Evolutionary conservation across 345 rosid species (phyloP).

Genomic region (Turnera subulata): DNA sequence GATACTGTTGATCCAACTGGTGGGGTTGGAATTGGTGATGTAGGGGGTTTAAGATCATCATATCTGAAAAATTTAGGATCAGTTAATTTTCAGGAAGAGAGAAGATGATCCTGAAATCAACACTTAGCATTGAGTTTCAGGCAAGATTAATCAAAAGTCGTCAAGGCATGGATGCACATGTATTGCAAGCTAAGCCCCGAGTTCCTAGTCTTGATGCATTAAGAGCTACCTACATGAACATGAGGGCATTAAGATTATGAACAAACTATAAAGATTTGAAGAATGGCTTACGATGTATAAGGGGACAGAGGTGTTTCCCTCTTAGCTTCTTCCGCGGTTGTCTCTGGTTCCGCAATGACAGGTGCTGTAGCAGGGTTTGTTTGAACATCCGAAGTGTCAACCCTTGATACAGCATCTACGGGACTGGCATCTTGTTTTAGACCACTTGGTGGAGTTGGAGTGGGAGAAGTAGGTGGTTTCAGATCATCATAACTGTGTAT

Average conservation of each 20-base stretch:
- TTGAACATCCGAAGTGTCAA: not conserved
- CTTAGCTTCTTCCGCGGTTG: constrained; percentile 26
- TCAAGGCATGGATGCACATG: too few relatives aligned
- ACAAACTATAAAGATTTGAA: too few relatives aligned
- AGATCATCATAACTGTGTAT: constrained; percentile 41
- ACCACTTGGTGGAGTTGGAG: constrained; percentile 25
- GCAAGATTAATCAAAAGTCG: too few relatives aligned
- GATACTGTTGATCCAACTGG: constrained; percentile 6
- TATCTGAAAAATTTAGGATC: constrained; percentile 29
- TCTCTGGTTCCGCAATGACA: constrained; percentile 11
- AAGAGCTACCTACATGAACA: too few relatives aligned
- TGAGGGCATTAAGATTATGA: too few relatives aligned
- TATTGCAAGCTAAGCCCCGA: too few relatives aligned
- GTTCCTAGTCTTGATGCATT: too few relatives aligned
- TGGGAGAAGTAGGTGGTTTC: constrained; percentile 47
- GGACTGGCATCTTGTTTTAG: constrained; percentile 12
- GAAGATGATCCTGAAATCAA: too few relatives aligned
- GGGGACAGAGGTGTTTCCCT: constrained; percentile 65
- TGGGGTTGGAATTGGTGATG: constrained; percentile 40
- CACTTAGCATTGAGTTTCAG: too few relatives aligned
- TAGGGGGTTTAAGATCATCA: constrained; percentile 36
- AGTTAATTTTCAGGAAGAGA: not conserved
- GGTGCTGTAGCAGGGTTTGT: constrained; percentile 9
- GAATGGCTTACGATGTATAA: constrained; percentile 37
- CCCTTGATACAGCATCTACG: constrained; percentile 6